Conservation (phyloP, 1,284 basidiomycete genomes). For the Sanguinoderma infundibulare region DNA sequence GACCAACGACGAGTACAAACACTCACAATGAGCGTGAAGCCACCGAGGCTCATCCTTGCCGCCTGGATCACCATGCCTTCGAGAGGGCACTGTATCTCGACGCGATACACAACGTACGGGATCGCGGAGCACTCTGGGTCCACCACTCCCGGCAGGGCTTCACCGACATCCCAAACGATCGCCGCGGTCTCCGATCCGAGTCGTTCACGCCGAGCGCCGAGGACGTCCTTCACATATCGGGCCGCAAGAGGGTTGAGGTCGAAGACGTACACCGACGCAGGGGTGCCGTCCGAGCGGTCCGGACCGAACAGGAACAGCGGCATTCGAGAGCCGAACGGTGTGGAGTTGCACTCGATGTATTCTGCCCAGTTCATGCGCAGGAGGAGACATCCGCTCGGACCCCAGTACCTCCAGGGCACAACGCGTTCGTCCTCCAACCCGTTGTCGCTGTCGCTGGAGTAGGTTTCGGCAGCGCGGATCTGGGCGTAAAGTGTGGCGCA, state of each 20-base stretch:
- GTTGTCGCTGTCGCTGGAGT: neutral
- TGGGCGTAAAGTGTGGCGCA: neutral
- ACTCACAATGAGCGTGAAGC: neutral
- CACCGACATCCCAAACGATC: neutral
- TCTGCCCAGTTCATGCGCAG: neutral
- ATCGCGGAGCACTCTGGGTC: neutral
- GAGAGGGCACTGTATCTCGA: neutral
- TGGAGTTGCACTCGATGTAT: no score
- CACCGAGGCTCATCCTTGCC: neutral
- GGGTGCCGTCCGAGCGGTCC: neutral
- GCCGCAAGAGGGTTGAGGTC: neutral
- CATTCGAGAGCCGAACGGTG: neutral
- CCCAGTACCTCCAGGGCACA: neutral
- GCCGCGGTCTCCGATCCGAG: neutral
- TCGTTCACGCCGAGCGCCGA: neutral
- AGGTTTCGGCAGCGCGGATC: neutral
- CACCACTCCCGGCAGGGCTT: neutral
- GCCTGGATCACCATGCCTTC: neutral
- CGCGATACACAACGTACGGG: neutral
- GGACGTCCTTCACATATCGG: no score
- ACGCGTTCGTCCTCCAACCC: no score
- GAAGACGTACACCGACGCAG: neutral
- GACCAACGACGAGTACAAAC: no score
- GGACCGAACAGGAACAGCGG: neutral
- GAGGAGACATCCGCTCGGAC: neutral